Evolutionary conservation across 768 basidiomycete species (phyloP).

Genomic region (Piloderma croceum): DNA sequence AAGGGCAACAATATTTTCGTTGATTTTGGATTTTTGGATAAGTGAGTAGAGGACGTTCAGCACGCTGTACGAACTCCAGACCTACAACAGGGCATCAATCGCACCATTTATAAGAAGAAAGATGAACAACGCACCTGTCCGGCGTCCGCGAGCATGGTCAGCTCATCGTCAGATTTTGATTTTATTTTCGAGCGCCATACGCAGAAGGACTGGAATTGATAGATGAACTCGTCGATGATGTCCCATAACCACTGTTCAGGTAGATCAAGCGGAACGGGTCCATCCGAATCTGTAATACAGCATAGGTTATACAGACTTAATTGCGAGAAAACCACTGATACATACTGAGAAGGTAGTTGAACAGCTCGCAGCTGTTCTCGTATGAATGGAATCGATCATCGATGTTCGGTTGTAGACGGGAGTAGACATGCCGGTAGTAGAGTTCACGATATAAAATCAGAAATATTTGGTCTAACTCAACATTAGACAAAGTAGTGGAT

Average conservation of each 20-base stretch:
- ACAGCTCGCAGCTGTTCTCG: constrained; percentile 96
- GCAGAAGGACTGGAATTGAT: constrained; percentile 96
- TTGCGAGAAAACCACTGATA: constrained; percentile 7
- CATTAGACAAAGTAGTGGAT: too few relatives aligned
- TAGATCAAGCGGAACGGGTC: constrained; percentile 86
- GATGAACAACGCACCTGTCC: constrained; percentile 38
- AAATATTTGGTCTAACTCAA: constrained; percentile 87
- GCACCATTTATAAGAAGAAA: background rate
- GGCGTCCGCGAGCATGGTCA: constrained; percentile 72
- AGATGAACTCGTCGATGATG: constrained; percentile 95
- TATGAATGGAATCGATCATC: constrained; percentile 98
- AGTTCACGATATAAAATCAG: constrained; percentile 95
- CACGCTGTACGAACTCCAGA: constrained; percentile 98
- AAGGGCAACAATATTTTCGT: constrained; percentile 84
- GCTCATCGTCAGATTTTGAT: constrained; percentile 85
- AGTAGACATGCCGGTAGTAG: constrained; percentile 94
- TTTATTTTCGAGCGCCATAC: constrained; percentile 85
- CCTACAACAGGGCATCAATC: constrained; percentile 34
- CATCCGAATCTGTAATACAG: constrained; percentile 70
- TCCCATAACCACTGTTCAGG: constrained; percentile 99
- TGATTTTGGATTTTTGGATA: constrained; percentile 94
- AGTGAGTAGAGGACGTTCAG: constrained; percentile 97
- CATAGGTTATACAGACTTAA: background rate
- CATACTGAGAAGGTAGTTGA: constrained; percentile 94
- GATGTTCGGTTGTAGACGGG: constrained; percentile 88